Evolutionary conservation across 2,329 filamentous ascomycete species (phyloP).

Genomic region (Pseudogymnoascus sp.): DNA sequence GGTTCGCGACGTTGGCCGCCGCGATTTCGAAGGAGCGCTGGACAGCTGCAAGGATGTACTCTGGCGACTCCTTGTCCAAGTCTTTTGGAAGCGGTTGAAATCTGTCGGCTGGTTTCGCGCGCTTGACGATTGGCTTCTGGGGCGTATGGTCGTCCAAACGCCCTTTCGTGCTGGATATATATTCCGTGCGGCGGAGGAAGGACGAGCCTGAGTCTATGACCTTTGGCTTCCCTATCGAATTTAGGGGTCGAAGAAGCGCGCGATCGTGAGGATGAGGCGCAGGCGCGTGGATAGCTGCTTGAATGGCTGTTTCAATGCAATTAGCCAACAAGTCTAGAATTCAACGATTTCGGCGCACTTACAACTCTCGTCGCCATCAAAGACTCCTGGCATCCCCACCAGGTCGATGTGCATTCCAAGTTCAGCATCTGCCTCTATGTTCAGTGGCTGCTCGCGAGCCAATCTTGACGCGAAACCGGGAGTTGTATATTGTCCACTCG

Average conservation of each 20-base stretch:
- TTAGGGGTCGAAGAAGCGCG: constrained; percentile 71
- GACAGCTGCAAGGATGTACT: constrained; percentile 60
- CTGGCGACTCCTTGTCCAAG: constrained; percentile 52
- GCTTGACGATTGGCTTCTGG: constrained; percentile 27
- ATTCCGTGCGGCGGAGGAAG: constrained; percentile 92
- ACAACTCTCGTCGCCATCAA: constrained; percentile 93
- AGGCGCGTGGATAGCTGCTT: constrained; percentile 64
- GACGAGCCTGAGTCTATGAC: constrained; percentile 71
- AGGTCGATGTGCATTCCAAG: constrained; percentile 95
- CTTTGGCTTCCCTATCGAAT: constrained; percentile 77
- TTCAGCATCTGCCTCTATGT: constrained; percentile 96
- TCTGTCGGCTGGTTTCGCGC: constrained; percentile 41
- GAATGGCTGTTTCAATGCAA: constrained; percentile 55
- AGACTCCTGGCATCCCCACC: constrained; percentile 88
- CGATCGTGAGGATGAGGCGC: constrained; percentile 76
- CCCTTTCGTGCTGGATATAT: constrained; percentile 61
- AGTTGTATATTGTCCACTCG: constrained; percentile 79
- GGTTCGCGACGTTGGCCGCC: constrained; percentile 45
- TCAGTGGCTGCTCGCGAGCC: constrained; percentile 83
- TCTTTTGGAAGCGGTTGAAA: constrained; percentile 35
- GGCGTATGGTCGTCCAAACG: constrained; percentile 41
- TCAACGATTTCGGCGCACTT: constrained; percentile 29
- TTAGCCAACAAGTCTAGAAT: constrained; percentile 16
- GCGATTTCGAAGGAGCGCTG: constrained; percentile 52
- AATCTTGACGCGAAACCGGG: constrained; percentile 84